phyloP scores from a whole-genome alignment of 2,329 filamentous ascomycete species.

The Falciphora oryzae region DNA sequence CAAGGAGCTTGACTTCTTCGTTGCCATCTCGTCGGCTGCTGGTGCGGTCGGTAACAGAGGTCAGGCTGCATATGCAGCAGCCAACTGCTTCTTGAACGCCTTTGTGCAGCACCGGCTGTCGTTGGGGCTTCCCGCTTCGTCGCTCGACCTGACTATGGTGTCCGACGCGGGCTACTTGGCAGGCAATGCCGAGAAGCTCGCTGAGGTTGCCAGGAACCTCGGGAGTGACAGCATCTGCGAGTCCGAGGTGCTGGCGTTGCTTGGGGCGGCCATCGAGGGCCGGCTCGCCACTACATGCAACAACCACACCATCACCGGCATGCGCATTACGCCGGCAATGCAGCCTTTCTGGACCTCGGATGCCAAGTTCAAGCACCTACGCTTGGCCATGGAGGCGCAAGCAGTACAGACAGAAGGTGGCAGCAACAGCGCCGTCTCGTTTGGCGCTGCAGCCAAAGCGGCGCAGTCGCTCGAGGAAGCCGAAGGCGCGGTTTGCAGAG shows the following conservation, averaged over 20 bases:
- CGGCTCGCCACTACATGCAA: conserved; percentile 20
- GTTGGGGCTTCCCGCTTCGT: conserved; percentile 29
- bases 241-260: conserved; percentile 16
- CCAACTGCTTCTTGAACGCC: conserved; percentile 35
- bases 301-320: conserved; percentile 46
- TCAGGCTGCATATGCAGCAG: conserved; percentile 46
- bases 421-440: conserved; percentile 29
- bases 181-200: conserved; percentile 39
- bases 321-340: conserved; percentile 38
- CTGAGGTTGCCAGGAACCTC: conserved; percentile 26
- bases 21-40: conserved; percentile 41
- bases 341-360: conserved; percentile 48
- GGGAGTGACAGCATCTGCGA: conserved; percentile 18
- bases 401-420: conserved; percentile 21
- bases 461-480: conserved; percentile 37
- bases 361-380: conserved; percentile 45
- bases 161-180: conserved; percentile 44
- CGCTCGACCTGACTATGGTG: conserved; percentile 48
- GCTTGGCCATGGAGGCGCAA: conserved; percentile 31
- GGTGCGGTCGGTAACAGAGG: conserved; percentile 39
- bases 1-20: conserved; percentile 44
- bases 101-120: conserved; percentile 31
- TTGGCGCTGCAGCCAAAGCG: conserved; percentile 32
- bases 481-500: conserved; percentile 35
- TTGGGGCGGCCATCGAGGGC: conserved; percentile 16